Evolutionary conservation across 1,139 yeast genomes (phyloP).

Genomic region (Nakaseomyces bracarensis): DNA sequence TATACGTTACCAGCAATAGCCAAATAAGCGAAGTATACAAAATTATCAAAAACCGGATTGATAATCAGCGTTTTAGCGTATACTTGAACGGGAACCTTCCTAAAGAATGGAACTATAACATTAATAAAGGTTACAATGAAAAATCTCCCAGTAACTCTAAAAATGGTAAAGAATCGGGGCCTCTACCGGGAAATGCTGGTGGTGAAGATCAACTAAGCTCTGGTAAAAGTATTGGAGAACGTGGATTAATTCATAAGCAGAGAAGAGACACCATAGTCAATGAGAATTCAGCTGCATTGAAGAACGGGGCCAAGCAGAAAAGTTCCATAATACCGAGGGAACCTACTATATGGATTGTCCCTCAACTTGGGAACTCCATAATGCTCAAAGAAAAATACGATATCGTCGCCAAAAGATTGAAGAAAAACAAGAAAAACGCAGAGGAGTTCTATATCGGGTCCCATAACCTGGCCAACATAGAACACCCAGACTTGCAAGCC

Average conservation of each 20-base stretch:
- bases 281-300: too few relatives aligned
- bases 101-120: constrained; percentile 55
- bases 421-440: constrained; percentile 35
- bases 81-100: constrained; percentile 56
- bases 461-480: constrained; percentile 68
- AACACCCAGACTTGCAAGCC: constrained; percentile 75
- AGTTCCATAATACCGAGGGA: constrained; percentile 36
- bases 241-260: too few relatives aligned
- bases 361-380: constrained; percentile 73
- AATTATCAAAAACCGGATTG: constrained; percentile 10
- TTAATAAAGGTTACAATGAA: constrained; percentile 3
- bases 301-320: background rate
- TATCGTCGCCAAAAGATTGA: constrained; percentile 33
- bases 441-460: constrained; percentile 45
- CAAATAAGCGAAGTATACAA: constrained; percentile 14
- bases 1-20: background rate
- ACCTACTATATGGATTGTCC: constrained; percentile 82
- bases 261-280: constrained; percentile 1
- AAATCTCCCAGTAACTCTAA: constrained; percentile 55
- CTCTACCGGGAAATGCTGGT: too few relatives aligned
- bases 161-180: constrained; percentile 22
- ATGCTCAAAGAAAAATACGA: constrained; percentile 39
- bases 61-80: constrained; percentile 37
- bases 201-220: too few relatives aligned
- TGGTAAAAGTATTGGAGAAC: too few relatives aligned